phyloP scores from a whole-genome alignment of 1,139 yeast species.

The Nakaseomyces bracarensis region DNA sequence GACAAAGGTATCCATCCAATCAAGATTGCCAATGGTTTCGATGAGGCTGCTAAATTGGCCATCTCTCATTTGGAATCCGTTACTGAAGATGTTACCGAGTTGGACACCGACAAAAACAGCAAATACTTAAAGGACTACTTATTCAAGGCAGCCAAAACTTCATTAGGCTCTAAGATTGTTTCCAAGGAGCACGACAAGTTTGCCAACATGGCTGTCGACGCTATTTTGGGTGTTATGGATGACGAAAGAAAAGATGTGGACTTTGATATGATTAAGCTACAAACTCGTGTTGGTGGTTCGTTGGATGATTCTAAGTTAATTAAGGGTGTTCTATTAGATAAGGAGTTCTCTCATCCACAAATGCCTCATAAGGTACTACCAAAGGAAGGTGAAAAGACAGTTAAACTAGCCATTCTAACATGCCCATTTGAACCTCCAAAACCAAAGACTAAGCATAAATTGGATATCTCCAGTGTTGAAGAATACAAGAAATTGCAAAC shows the following conservation, averaged over 20 bases:
- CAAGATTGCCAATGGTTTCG: slow-evolving; percentile 93
- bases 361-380: slow-evolving; percentile 68
- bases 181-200: slow-evolving; percentile 89
- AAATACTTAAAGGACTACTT: slow-evolving; percentile 44
- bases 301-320: slow-evolving; percentile 77
- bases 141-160: slow-evolving; percentile 87
- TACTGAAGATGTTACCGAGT: slow-evolving; percentile 40
- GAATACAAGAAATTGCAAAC: slow-evolving; percentile 85
- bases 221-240: slow-evolving; percentile 89
- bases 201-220: slow-evolving; percentile 96
- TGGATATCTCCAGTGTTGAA: slow-evolving; percentile 85
- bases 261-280: slow-evolving; percentile 89
- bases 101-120: slow-evolving; percentile 20
- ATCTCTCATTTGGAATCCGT: slow-evolving; percentile 63
- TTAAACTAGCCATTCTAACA: slow-evolving; percentile 86
- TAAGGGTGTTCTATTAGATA: slow-evolving; percentile 87
- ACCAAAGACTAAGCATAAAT: slow-evolving; percentile 96
- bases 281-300: slow-evolving; percentile 93
- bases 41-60: slow-evolving; percentile 92
- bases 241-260: slow-evolving; percentile 89
- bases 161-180: slow-evolving; percentile 91
- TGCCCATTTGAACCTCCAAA: slow-evolving; percentile 99
- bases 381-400: slow-evolving; percentile 43
- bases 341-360: slow-evolving; percentile 97
- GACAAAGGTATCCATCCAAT: slow-evolving; percentile 98